phyloP scores from a whole-genome alignment of 148 eudicot species.

The Fagopyrum homotropicum region DNA sequence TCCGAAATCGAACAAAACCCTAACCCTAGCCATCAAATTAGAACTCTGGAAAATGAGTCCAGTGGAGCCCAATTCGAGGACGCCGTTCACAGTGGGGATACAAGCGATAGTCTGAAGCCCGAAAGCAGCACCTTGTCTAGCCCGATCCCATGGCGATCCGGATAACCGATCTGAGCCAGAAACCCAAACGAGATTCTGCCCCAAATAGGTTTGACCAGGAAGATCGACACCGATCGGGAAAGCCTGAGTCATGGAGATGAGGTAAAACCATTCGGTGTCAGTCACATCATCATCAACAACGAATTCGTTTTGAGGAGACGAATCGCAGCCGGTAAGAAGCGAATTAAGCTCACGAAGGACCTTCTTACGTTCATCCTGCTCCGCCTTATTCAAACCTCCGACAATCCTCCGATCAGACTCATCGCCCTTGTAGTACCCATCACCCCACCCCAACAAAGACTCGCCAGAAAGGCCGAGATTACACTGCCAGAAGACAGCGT shows the following conservation, averaged over 20 bases:
- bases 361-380: conserved; percentile 66
- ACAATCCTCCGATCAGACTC: conserved; percentile 7
- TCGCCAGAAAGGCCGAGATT: conserved; percentile 16
- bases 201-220: conserved; percentile 54
- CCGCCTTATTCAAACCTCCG: conserved; percentile 19
- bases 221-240: conserved; percentile 51
- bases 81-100: conserved; percentile 49
- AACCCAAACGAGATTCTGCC: conserved; percentile 43
- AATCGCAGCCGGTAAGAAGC: conserved; percentile 34
- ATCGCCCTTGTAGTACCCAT: conserved; percentile 79
- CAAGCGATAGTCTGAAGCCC: conserved; percentile 65
- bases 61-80: conserved; percentile 67
- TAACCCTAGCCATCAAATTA: conserved; percentile 39
- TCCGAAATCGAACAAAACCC: conserved; percentile 33
- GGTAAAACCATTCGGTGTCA: conserved; percentile 80
- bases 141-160: conserved; percentile 44
- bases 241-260: conserved; percentile 70
- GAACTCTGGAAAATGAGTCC: conserved; percentile 36
- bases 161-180: conserved; percentile 42
- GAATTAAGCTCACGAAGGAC: conserved; percentile 81
- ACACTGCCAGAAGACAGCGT: conserved; percentile 94
- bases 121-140: conserved; percentile 39
- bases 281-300: conserved; percentile 72
- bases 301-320: conserved; percentile 16
- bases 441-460: conserved; percentile 66